phyloP scores from a whole-genome alignment of 2,329 filamentous ascomycete species.

The Pyricularia sp. region DNA sequence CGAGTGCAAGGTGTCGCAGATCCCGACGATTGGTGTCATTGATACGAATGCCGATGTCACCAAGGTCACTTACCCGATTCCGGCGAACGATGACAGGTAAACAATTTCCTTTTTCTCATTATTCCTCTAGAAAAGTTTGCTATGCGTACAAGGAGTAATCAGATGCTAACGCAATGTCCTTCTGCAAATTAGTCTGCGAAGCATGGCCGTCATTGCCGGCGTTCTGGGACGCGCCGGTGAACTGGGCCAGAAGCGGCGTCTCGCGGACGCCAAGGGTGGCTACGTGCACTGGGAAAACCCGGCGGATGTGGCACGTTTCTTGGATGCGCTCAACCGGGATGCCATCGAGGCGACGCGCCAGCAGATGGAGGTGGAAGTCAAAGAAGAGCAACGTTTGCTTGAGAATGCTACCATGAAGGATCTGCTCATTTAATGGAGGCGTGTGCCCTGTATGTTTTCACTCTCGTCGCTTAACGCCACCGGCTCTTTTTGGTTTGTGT shows the following conservation, averaged over 20 bases:
- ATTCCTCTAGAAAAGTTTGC: background rate
- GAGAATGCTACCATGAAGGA: background rate
- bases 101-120: slow-evolving; percentile 11
- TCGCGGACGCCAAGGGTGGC: slow-evolving; percentile 48
- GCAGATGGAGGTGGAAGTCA: background rate
- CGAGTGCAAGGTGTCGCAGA: slow-evolving; percentile 76
- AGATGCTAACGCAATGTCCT: background rate
- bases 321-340: slow-evolving; percentile 15
- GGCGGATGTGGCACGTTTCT: slow-evolving; percentile 23
- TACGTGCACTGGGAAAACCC: slow-evolving; percentile 48
- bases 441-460: background rate
- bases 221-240: slow-evolving; percentile 76
- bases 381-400: background rate
- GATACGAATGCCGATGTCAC: slow-evolving; percentile 89
- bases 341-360: background rate
- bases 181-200: slow-evolving; percentile 52
- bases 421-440: background rate
- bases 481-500: background rate
- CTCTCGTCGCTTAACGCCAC: background rate
- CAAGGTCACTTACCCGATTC: slow-evolving; percentile 92
- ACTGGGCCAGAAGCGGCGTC: slow-evolving; percentile 55
- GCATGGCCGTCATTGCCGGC: slow-evolving; percentile 68
- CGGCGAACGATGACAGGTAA: slow-evolving; percentile 89
- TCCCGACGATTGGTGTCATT: slow-evolving; percentile 88
- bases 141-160: no score